Evolutionary conservation across 495 filamentous ascomycete species (phyloP).

Genomic region (Lindgomyces ingoldianus): DNA sequence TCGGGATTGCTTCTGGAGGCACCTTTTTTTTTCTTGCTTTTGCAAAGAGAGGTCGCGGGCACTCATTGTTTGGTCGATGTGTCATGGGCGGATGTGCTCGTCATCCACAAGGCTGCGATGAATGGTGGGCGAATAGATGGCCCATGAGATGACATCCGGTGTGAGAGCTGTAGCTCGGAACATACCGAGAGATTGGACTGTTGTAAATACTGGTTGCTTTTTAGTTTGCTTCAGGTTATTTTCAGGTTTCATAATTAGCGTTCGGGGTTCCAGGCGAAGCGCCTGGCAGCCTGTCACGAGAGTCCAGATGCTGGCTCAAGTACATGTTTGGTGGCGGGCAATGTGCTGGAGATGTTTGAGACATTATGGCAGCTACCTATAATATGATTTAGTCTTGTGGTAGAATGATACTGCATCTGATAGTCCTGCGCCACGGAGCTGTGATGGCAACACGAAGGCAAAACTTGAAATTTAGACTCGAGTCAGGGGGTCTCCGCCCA

Average conservation of each 20-base stretch:
- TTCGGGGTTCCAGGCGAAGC: neutral
- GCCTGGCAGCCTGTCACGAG: neutral
- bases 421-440: neutral
- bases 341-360: neutral
- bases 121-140: neutral
- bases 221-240: neutral
- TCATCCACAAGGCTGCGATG: neutral
- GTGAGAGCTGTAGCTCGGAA: neutral
- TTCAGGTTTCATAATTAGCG: neutral
- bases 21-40: no score
- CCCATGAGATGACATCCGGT: neutral
- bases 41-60: no score
- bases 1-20: neutral
- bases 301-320: neutral
- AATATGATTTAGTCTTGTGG: neutral
- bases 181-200: neutral
- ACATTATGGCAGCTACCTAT: neutral
- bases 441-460: neutral
- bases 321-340: no score
- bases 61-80: neutral
- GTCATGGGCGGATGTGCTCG: neutral
- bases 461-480: no score
- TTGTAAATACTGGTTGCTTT: neutral
- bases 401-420: neutral
- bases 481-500: no score